A percentile compares a stretch with the other conserved stretches of the same genome.
Conservation (phyloP, 768 basidiomycete genomes). For the Lentinula raphanica region DNA sequence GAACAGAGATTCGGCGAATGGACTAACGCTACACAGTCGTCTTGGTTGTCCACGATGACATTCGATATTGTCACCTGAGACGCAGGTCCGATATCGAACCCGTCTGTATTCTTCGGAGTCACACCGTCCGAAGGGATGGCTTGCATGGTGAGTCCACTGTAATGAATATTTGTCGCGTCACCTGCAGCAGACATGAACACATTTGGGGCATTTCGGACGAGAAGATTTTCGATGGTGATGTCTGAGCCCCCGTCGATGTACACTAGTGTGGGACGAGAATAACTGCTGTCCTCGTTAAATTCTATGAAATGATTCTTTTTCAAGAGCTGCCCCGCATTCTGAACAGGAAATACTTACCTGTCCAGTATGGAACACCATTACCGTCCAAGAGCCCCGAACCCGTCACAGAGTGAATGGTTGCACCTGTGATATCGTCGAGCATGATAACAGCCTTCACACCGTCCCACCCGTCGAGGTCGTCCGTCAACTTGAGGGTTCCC, state of each 20-base stretch:
- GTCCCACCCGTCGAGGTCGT: constrained; percentile 24
- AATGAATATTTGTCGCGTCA: constrained; percentile 21
- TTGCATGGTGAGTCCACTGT: constrained; percentile 18
- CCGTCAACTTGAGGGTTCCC: constrained; percentile 24
- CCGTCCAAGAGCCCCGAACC: constrained; percentile 26
- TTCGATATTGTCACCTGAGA: constrained; percentile 23
- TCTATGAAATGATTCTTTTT: constrained; percentile 7
- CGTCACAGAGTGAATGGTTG: constrained; percentile 22
- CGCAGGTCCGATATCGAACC: constrained; percentile 24
- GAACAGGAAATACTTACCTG: constrained; percentile 11
- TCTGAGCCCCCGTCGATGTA: constrained; percentile 22
- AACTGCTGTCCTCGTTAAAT: constrained; percentile 23
- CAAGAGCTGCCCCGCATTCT: neutral
- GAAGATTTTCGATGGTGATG: constrained; percentile 23
- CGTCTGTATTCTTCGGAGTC: constrained; percentile 27
- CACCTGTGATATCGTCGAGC: constrained; percentile 18
- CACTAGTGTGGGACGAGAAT: constrained; percentile 23
- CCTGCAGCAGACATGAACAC: constrained; percentile 27
- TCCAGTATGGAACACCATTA: constrained; percentile 26
- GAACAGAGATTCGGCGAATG: neutral
- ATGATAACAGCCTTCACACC: constrained; percentile 19
- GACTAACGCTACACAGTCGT: constrained; percentile 22
- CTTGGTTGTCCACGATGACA: constrained; percentile 23
- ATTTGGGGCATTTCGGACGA: constrained; percentile 25
- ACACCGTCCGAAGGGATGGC: constrained; percentile 20